These are phyloP conservation scores for Pulveroboletus sp. DNA, from an alignment of 768 basidiomycete genomes.

Conservation along the genomic window DNA sequence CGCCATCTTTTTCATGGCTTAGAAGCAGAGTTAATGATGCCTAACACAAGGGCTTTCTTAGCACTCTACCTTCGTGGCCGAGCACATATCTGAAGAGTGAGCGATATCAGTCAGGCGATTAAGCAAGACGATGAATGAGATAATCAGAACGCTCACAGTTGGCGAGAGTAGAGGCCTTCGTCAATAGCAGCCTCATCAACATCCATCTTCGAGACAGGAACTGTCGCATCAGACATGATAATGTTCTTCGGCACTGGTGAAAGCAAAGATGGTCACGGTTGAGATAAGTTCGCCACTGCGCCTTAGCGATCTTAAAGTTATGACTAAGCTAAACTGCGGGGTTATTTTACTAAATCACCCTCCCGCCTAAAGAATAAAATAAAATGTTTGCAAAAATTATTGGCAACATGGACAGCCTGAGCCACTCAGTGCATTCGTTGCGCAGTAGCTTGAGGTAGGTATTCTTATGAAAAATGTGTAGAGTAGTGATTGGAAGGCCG, in stretches of 20 bases:
- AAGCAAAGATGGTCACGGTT: neutral
- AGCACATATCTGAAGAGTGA: slow-evolving; percentile 73
- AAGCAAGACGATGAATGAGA: slow-evolving; percentile 10
- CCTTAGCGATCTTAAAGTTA: neutral
- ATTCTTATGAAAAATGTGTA: neutral
- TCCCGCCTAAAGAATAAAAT: no score
- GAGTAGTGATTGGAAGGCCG: no score
- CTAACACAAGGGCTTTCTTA: neutral
- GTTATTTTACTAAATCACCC: no score
- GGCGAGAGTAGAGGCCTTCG: slow-evolving; percentile 91
- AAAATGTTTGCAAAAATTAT: no score
- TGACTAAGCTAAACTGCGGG: no score
- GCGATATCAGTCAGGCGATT: slow-evolving; percentile 20
- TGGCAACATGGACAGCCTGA: no score
- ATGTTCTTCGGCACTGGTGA: neutral
- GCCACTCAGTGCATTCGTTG: no score
- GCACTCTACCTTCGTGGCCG: slow-evolving; percentile 81
- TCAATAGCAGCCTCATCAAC: slow-evolving; percentile 87
- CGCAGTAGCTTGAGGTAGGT: no score
- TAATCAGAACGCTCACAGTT: slow-evolving; percentile 60
- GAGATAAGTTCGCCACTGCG: neutral
- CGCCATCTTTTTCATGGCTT: slow-evolving; percentile 99
- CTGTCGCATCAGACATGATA: slow-evolving; percentile 37
- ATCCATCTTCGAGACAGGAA: slow-evolving; percentile 62
- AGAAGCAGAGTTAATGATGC: slow-evolving; percentile 15